Percentiles rank a stretch among this genome's conserved stretches.
Evolutionary conservation across 345 rosid genomes (phyloP).

Genomic region (Salix exigua): DNA sequence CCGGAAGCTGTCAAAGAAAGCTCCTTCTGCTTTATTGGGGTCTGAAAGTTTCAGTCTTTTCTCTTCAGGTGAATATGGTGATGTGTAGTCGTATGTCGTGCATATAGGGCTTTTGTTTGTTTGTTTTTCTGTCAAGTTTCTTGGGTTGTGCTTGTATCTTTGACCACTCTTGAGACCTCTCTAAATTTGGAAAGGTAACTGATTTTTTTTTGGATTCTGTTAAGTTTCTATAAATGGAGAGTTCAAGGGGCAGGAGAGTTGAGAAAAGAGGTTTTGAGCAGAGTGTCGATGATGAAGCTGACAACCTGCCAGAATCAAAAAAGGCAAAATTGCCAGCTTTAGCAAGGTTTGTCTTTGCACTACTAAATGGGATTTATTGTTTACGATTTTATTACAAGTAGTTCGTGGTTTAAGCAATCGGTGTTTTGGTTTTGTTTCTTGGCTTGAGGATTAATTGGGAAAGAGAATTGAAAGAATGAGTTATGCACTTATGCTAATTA

Average conservation of each 20-base stretch:
- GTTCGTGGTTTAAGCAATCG: neutral
- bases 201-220: neutral
- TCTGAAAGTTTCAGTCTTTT: neutral
- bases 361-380: neutral
- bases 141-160: conserved; percentile 9
- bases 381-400: neutral
- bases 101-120: conserved; percentile 16
- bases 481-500: neutral
- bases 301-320: conserved; percentile 51
- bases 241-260: conserved; percentile 53
- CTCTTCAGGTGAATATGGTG: neutral
- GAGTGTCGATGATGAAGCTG: conserved; percentile 44
- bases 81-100: neutral
- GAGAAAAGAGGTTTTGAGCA: conserved; percentile 46
- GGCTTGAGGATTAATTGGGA: neutral
- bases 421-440: conserved; percentile 2
- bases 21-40: neutral
- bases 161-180: conserved; percentile 12
- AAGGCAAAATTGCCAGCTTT: conserved; percentile 75
- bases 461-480: neutral
- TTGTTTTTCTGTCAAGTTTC: conserved; percentile 34
- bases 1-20: neutral
- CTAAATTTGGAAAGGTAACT: conserved; percentile 21
- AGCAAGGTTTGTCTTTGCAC: conserved; percentile 49
- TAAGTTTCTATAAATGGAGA: conserved; percentile 52